Conservation (phyloP, 306 rosid species). For the Vicia villosa region DNA sequence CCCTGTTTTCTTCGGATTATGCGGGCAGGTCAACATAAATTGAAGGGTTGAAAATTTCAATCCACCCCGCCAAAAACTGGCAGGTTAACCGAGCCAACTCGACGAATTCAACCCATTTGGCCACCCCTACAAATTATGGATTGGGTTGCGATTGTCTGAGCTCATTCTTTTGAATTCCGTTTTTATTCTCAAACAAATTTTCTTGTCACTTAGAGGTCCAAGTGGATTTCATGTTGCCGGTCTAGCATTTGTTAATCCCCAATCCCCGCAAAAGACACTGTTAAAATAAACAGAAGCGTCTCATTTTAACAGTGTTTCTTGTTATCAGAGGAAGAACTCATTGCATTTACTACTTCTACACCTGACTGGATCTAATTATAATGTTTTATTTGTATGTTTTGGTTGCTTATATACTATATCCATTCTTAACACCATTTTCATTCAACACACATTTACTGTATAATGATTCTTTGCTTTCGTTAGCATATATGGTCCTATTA, state of each 20-base stretch:
- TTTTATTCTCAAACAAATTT: conserved; percentile 19
- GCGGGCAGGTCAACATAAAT: neutral
- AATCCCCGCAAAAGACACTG: conserved; percentile 8
- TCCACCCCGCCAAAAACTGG: neutral
- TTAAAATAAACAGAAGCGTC: conserved; percentile 11
- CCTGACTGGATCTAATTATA: conserved; percentile 10
- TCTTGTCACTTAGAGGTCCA: conserved; percentile 6
- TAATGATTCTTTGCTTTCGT: neutral
- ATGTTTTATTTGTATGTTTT: conserved; percentile 23
- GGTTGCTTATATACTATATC: conserved; percentile 24
- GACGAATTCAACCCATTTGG: neutral
- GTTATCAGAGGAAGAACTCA: conserved; percentile 7
- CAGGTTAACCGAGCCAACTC: neutral
- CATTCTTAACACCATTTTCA: conserved; percentile 17
- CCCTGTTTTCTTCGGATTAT: neutral
- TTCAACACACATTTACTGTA: conserved; percentile 28
- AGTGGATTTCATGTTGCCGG: conserved; percentile 27
- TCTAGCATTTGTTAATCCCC: conserved; percentile 18
- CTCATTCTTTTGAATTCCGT: neutral
- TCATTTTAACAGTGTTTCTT: conserved; percentile 3
- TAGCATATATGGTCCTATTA: conserved; percentile 22
- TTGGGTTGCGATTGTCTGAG: conserved; percentile 7
- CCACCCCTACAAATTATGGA: conserved; percentile 16
- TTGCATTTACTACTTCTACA: conserved; percentile 8
- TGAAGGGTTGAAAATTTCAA: neutral